Evolutionary conservation across 208 protist species (phyloP).

Genomic region (Trypanosoma grayi): DNA sequence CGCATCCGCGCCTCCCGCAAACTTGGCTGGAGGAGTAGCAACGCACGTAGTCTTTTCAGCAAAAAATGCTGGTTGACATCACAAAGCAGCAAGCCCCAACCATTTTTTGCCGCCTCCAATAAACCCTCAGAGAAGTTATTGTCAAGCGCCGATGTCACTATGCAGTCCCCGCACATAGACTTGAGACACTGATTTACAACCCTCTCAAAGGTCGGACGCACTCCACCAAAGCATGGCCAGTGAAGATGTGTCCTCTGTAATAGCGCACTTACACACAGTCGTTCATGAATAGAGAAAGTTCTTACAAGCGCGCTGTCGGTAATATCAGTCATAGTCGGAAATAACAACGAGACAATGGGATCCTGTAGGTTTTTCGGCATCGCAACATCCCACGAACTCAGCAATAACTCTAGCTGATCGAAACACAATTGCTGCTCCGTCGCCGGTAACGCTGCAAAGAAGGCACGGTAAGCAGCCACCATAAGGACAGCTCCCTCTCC

Average conservation of each 20-base stretch:
- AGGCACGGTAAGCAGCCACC: slow-evolving; percentile 57
- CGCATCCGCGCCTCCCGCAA: background rate
- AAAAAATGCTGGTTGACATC: slow-evolving; percentile 38
- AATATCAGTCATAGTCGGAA: slow-evolving; percentile 40
- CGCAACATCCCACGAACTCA: slow-evolving; percentile 25
- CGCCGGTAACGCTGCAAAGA: slow-evolving; percentile 39
- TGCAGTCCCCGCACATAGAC: slow-evolving; percentile 47
- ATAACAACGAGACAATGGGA: slow-evolving; percentile 41
- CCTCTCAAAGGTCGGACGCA: slow-evolving; percentile 40
- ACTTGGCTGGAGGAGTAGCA: slow-evolving; percentile 25
- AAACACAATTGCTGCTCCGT: slow-evolving; percentile 3
- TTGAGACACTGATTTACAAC: slow-evolving; percentile 43
- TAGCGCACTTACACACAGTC: slow-evolving; percentile 22
- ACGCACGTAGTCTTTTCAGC: slow-evolving; percentile 26
- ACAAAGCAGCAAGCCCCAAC: slow-evolving; percentile 68
- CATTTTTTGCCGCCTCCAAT: slow-evolving; percentile 42
- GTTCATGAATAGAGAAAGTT: slow-evolving; percentile 31
- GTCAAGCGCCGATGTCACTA: slow-evolving; percentile 49
- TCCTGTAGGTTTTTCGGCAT: slow-evolving; percentile 10
- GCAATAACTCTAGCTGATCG: slow-evolving; percentile 27
- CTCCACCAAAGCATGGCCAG: slow-evolving; percentile 68
- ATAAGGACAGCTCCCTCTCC: slow-evolving; percentile 61
- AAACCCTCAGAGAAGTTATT: slow-evolving; percentile 36
- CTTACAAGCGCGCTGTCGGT: slow-evolving; percentile 38
- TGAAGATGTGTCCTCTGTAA: slow-evolving; percentile 36